A percentile compares a stretch with the other conserved stretches of the same genome.
phyloP scores from a whole-genome alignment of 805 yeast species.

The Kodamaea kaohsiungensis region DNA sequence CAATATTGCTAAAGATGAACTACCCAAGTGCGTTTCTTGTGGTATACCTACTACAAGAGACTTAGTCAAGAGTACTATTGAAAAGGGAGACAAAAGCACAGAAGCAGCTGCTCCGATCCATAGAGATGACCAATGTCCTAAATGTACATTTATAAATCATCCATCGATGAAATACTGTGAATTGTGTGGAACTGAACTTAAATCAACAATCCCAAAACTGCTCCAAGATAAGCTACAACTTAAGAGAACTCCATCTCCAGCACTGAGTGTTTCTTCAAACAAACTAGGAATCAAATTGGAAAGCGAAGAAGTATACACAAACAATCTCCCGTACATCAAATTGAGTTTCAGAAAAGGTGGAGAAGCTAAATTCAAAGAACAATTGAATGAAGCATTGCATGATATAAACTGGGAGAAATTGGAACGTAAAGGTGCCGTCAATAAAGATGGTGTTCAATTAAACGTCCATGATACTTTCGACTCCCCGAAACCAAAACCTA shows the following conservation, averaged over 20 bases:
- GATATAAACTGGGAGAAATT: conserved; percentile 50
- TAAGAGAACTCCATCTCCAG: neutral
- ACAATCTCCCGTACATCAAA: conserved; percentile 49
- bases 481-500: conserved; percentile 5
- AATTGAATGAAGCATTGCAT: conserved; percentile 44
- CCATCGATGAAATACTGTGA: conserved; percentile 79
- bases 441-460: conserved; percentile 18
- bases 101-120: conserved; percentile 13
- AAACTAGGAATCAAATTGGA: conserved; percentile 27
- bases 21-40: conserved; percentile 42
- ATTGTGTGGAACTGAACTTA: conserved; percentile 68
- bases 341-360: conserved; percentile 79
- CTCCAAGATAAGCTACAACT: conserved; percentile 4
- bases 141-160: conserved; percentile 83
- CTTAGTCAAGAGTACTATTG: conserved; percentile 6
- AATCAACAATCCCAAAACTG: conserved; percentile 9
- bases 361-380: conserved; percentile 50
- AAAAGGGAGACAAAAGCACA: conserved; percentile 13
- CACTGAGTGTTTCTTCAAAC: neutral
- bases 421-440: conserved; percentile 34
- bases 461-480: conserved; percentile 1
- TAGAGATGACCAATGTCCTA: conserved; percentile 45
- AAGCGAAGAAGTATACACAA: conserved; percentile 35
- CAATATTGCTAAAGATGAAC: conserved; percentile 18
- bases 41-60: conserved; percentile 30